These are phyloP conservation scores for Myriosclerotinia curreyana DNA, from an alignment of 2,329 filamentous ascomycete genomes.

Conservation along the genomic window DNA sequence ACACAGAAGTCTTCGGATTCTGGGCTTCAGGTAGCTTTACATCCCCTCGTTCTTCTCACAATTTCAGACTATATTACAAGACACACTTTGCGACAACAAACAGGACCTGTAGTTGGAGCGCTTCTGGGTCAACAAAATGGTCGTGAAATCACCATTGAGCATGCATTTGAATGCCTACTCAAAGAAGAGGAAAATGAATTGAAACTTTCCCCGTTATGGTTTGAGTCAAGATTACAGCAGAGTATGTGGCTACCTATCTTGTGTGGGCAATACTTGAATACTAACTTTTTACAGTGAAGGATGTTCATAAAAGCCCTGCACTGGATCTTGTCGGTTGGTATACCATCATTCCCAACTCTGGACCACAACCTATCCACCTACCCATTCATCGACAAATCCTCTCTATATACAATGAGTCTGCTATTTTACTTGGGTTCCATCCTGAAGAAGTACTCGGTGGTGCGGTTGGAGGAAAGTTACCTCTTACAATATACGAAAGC, in stretches of 20 bases:
- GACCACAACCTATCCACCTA: constrained; percentile 65
- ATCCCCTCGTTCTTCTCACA: constrained; percentile 91
- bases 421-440: constrained; percentile 84
- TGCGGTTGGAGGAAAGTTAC: constrained; percentile 73
- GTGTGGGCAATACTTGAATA: background rate
- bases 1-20: constrained; percentile 61
- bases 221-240: constrained; percentile 74
- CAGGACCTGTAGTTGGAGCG: constrained; percentile 77
- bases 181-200: constrained; percentile 51
- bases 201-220: constrained; percentile 67
- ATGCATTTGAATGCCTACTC: constrained; percentile 79
- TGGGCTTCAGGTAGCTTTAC: constrained; percentile 75
- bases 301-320: constrained; percentile 78
- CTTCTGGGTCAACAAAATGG: constrained; percentile 91
- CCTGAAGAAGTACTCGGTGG: constrained; percentile 55
- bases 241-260: constrained; percentile 54
- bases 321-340: constrained; percentile 93
- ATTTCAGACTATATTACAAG: constrained; percentile 96
- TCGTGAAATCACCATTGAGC: constrained; percentile 84
- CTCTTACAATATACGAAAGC: constrained; percentile 87
- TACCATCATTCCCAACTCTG: constrained; percentile 68
- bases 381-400: constrained; percentile 77
- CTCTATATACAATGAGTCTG: constrained; percentile 73
- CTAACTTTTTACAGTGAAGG: constrained; percentile 60
- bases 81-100: constrained; percentile 73